Conservation (phyloP, 805 yeast species). For the Candida ponderosae region DNA sequence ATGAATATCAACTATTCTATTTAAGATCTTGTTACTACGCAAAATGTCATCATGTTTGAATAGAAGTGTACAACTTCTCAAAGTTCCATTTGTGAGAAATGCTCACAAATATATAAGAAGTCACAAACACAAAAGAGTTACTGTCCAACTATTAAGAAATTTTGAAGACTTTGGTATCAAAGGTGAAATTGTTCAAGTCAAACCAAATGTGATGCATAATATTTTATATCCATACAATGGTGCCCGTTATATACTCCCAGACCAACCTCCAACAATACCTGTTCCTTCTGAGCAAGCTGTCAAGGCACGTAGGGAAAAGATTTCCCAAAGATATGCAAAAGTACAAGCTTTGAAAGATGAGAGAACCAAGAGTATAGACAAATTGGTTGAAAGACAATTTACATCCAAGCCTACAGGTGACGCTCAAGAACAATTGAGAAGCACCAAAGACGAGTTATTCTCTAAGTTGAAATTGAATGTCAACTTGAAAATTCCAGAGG, state of each 20-base stretch:
- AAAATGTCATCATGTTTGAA: neutral
- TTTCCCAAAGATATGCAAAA: neutral
- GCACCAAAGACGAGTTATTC: no score
- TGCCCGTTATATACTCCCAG: slow-evolving; percentile 55
- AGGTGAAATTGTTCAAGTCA: slow-evolving; percentile 71
- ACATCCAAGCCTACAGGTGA: neutral
- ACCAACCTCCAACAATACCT: slow-evolving; percentile 18
- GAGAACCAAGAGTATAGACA: slow-evolving; percentile 1
- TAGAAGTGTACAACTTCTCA: slow-evolving; percentile 2
- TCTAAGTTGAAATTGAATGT: neutral
- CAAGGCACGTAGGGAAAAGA: slow-evolving; percentile 2
- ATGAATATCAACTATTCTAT: no score
- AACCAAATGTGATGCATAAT: slow-evolving; percentile 80
- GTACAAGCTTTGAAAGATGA: slow-evolving; percentile 3
- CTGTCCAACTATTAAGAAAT: slow-evolving; percentile 70
- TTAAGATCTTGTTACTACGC: no score
- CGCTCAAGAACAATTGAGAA: neutral
- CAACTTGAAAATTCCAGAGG: neutral
- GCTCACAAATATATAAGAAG: slow-evolving; percentile 42
- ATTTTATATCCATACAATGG: slow-evolving; percentile 62
- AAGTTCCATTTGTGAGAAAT: slow-evolving; percentile 28
- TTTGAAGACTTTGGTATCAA: slow-evolving; percentile 52
- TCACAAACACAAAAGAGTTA: slow-evolving; percentile 33
- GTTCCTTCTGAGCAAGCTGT: slow-evolving; percentile 3
- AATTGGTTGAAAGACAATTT: no score